phyloP scores from a whole-genome alignment of 176 grass and related monocot genomes.

The Carex myosuroides region DNA sequence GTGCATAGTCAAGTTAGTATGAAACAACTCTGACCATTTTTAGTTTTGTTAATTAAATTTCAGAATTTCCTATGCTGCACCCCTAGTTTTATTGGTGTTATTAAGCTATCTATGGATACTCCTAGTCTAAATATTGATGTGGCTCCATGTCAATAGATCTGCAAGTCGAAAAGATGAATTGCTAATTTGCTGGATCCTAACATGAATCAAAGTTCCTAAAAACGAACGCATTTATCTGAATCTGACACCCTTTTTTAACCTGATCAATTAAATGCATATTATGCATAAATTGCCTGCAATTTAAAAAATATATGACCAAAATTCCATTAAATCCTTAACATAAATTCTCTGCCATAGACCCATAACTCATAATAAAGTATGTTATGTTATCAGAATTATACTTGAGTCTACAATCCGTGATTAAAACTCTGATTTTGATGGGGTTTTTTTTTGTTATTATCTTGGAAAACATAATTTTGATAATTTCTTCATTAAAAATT shows the following conservation, averaged over 20 bases:
- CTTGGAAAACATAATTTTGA: not conserved
- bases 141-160: not conserved
- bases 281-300: not conserved
- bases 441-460: not conserved
- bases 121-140: not conserved
- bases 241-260: not conserved
- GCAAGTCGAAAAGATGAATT: not conserved
- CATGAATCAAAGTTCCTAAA: not conserved
- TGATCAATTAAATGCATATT: not conserved
- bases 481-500: not conserved
- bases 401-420: not conserved
- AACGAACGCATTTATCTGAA: not conserved
- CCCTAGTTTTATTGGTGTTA: not conserved
- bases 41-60: constrained; percentile 5
- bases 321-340: not conserved
- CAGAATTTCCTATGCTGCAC: not conserved
- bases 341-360: not conserved
- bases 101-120: not conserved
- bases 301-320: not conserved
- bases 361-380: not conserved
- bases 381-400: not conserved
- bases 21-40: not conserved
- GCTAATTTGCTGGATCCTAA: not conserved
- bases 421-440: not conserved
- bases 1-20: constrained; percentile 62